Conservation (phyloP, 2,329 filamentous ascomycete genomes). For the Epichloe elymi region DNA sequence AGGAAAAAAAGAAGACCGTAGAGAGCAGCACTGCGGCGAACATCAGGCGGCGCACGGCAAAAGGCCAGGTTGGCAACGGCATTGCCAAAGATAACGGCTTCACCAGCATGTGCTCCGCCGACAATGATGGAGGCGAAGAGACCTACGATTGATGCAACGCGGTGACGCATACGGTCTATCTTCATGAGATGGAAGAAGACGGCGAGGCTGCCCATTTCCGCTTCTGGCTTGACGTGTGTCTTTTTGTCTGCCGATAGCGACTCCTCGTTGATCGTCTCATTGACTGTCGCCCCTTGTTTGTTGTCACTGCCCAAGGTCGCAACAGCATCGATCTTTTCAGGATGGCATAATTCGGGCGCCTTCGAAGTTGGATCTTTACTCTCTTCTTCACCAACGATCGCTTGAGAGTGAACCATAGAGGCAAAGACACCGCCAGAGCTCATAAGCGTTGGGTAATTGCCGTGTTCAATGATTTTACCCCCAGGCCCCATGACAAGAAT, state of each 20-base stretch:
- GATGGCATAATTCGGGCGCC: not conserved
- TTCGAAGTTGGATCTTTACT: not conserved
- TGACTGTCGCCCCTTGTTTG: not conserved
- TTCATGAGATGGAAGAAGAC: conserved; percentile 1
- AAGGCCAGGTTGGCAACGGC: conserved; percentile 31
- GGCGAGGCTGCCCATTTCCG: not conserved
- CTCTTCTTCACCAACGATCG: not conserved
- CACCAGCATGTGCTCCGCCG: conserved; percentile 37
- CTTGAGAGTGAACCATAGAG: not conserved
- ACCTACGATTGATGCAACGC: not conserved
- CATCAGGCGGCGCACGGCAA: conserved; percentile 27
- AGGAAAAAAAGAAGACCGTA: conserved; percentile 45
- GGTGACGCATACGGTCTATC: not conserved
- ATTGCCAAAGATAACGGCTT: conserved; percentile 38
- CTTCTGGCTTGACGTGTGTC: conserved; percentile 17
- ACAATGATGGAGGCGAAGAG: conserved; percentile 27
- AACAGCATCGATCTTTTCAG: not conserved
- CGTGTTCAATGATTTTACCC: conserved; percentile 7
- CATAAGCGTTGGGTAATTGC: not conserved
- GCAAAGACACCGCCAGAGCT: not conserved
- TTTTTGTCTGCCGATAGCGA: not conserved
- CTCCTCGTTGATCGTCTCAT: not conserved
- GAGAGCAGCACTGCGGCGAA: conserved; percentile 28
- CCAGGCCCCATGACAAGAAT: conserved; percentile 32
- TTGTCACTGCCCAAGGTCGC: not conserved